phyloP scores from a whole-genome alignment of 2,329 filamentous ascomycete genomes.

The Alternaria sp. region DNA sequence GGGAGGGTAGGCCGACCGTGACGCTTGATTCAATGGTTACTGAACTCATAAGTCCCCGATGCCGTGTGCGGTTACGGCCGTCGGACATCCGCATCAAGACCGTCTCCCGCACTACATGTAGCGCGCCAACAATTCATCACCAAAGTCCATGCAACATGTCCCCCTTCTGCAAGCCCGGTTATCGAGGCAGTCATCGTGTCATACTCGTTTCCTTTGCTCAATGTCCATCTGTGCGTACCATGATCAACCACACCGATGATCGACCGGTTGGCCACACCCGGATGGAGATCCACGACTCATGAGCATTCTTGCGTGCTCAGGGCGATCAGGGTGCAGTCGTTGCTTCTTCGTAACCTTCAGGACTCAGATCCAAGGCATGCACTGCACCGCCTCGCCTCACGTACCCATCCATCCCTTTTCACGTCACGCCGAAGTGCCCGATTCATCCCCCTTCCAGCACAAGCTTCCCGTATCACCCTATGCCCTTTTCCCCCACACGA shows the following conservation, averaged over 20 bases:
- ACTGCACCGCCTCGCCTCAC: constrained; percentile 8
- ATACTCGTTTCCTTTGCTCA: neutral
- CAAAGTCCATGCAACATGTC: neutral
- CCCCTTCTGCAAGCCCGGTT: neutral
- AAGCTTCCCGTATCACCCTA: neutral
- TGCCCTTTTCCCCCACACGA: neutral
- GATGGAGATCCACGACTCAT: constrained; percentile 17
- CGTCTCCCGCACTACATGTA: constrained; percentile 18
- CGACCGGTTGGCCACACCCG: constrained; percentile 15
- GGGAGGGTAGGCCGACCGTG: constrained; percentile 16
- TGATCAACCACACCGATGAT: constrained; percentile 13
- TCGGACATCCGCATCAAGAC: constrained; percentile 25
- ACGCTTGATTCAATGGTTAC: constrained; percentile 14
- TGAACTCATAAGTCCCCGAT: constrained; percentile 11
- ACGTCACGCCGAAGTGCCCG: neutral
- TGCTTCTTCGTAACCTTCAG: constrained; percentile 6
- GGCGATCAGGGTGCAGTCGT: constrained; percentile 7
- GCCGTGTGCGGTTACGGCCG: constrained; percentile 24
- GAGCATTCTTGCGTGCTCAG: constrained; percentile 7
- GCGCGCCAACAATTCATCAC: neutral
- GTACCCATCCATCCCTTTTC: constrained; percentile 1
- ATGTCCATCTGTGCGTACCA: constrained; percentile 4
- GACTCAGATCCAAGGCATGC: constrained; percentile 1
- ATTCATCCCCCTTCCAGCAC: neutral
- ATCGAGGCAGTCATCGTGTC: constrained; percentile 5